Conservation (phyloP, 768 basidiomycete genomes). For the Agaricus subrufescens region DNA sequence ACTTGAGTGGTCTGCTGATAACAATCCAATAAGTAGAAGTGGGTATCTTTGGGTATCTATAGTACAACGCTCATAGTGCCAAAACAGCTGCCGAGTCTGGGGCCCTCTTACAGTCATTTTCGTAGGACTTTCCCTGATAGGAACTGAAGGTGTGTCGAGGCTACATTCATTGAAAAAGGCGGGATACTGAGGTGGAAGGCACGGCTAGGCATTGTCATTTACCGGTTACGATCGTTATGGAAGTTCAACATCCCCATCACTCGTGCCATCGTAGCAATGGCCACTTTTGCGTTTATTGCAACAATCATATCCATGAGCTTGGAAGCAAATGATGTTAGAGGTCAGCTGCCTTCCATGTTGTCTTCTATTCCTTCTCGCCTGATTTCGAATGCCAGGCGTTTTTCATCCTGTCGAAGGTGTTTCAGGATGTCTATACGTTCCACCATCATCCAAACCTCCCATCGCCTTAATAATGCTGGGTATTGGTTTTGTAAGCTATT, state of each 20-base stretch:
- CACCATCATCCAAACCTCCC: no score
- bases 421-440: not conserved
- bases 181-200: not conserved
- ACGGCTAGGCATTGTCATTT: not conserved
- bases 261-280: not conserved
- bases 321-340: not conserved
- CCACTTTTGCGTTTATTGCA: not conserved
- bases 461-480: not conserved
- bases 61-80: not conserved
- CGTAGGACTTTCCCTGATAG: not conserved
- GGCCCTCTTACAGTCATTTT: not conserved
- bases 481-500: not conserved
- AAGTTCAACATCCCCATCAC: not conserved
- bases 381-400: not conserved
- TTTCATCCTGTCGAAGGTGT: not conserved
- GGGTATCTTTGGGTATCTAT: not conserved
- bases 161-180: not conserved
- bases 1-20: not conserved
- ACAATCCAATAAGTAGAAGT: not conserved
- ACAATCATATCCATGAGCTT: not conserved
- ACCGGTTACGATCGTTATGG: constrained; percentile 2
- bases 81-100: not conserved
- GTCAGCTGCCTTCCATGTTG: not conserved
- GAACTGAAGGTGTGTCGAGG: not conserved
- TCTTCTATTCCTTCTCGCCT: not conserved